Conservation (phyloP, 768 basidiomycete species). For the Crepidotus variabilis region DNA sequence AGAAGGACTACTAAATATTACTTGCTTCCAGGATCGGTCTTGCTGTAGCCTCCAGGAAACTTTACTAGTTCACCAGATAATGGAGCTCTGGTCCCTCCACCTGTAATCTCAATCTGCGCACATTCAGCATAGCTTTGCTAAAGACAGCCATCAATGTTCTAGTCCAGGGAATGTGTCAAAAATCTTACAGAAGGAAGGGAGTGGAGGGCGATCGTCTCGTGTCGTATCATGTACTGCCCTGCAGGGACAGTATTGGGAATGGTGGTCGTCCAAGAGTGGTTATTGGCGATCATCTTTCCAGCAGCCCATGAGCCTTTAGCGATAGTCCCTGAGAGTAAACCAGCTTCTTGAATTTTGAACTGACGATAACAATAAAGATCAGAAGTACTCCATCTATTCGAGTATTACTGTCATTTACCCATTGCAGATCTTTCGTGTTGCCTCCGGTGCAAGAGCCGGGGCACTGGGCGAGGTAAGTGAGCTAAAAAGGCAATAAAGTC, state of each 20-base stretch:
- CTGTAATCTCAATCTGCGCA: conserved; percentile 39
- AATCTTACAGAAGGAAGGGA: conserved; percentile 46
- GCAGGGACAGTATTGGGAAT: conserved; percentile 41
- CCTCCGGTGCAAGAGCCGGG: conserved; percentile 39
- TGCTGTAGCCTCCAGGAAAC: conserved; percentile 45
- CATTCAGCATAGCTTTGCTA: conserved; percentile 71
- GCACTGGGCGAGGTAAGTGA: conserved; percentile 44
- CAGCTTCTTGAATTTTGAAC: conserved; percentile 48
- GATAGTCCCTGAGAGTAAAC: conserved; percentile 41
- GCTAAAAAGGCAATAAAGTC: conserved; percentile 18
- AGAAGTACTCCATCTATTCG: neutral
- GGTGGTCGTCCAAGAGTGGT: conserved; percentile 42
- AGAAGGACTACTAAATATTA: neutral
- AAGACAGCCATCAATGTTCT: neutral
- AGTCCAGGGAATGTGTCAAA: conserved; percentile 1
- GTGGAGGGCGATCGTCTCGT: conserved; percentile 46
- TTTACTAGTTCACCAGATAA: conserved; percentile 40
- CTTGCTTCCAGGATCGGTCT: conserved; percentile 39
- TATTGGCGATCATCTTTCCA: conserved; percentile 41
- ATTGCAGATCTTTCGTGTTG: conserved; percentile 33
- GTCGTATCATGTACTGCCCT: conserved; percentile 44
- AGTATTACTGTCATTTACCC: conserved; percentile 25
- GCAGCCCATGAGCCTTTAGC: conserved; percentile 35
- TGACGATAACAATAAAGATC: conserved; percentile 4
- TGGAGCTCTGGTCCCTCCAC: conserved; percentile 36